Base-by-base conservation (phyloP, 1,284 basidiomycete species). In the Microbotryum saponariae region DNA sequence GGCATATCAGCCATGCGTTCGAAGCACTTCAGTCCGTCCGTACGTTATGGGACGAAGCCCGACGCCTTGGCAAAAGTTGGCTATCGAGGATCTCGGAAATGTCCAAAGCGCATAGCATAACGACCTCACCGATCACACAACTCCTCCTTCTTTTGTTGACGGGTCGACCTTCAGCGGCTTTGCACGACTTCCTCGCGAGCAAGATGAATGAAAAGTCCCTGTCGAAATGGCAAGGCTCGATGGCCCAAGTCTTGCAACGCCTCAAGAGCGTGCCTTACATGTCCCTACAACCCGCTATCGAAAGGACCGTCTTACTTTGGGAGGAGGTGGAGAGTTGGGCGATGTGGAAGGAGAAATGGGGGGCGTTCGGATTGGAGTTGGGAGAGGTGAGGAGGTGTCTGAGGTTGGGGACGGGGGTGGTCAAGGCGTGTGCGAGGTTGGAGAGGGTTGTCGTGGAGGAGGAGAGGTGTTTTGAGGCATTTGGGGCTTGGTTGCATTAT, bases 131-230 rank as follows among this genome's bases (percentile, higher is more conserved):
- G 0, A 25, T 37, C 3, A 61, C 62, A 3, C 66, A 65, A 14
- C 56, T 68, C 0, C 60, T 61, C 23, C 56, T 55, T 27, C 49
- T 68, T 3, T 60, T 68, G 31, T 20, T 60, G 14, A 66, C 64
- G 7, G 67, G 67, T 18, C 58, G 62, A 14, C 60, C 67, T 4
- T 51, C 58, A 1, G 53, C 42, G 8, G 45, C 64, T 0, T n/a
- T 68, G 25, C 59, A 58, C 56, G 64, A 68, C 44, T 68, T 66
- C 14, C 60, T 68, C 51, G 58, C 64, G 6, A 55, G 50, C 16
- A 68, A 68, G 51, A 64, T 68, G 62, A 68, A 68, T 58, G 67
- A 66, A 45, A 58, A 64, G 18, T 59, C 51, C 2, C 33, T 68
- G 20, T 50, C 50, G 21, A 68, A 68, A 42, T 68, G 67, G 67